These are phyloP conservation scores for Cyclotella sp. DNA, from an alignment of 108 stramenopile species.

Conservation along the genomic window DNA sequence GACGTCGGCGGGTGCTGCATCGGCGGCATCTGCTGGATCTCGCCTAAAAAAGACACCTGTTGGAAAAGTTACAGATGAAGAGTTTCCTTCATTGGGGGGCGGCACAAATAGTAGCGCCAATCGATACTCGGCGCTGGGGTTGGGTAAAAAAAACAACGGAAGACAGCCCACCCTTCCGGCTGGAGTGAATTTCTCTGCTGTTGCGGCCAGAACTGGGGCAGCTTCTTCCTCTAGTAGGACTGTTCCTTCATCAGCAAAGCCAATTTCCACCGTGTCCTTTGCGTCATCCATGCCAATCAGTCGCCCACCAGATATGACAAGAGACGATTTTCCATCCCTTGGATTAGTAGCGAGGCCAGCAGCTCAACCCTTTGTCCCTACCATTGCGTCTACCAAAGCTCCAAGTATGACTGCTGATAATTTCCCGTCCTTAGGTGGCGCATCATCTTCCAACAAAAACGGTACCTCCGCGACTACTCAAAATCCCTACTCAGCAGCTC, in stretches of 20 bases:
- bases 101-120: slow-evolving; percentile 1
- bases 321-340: slow-evolving; percentile 68
- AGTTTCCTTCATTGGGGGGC: slow-evolving; percentile 48
- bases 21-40: slow-evolving; percentile 16
- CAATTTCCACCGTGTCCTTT: slow-evolving; percentile 30
- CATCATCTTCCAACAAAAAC: neutral
- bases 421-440: slow-evolving; percentile 49
- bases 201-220: slow-evolving; percentile 16
- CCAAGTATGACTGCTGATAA: slow-evolving; percentile 21
- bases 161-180: slow-evolving; percentile 10
- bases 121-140: slow-evolving; percentile 24
- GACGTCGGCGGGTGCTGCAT: slow-evolving; percentile 25
- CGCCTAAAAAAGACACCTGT: slow-evolving; percentile 36
- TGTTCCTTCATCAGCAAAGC: slow-evolving; percentile 31
- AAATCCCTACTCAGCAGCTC: slow-evolving; percentile 50
- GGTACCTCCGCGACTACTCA: neutral
- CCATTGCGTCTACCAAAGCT: slow-evolving; percentile 25
- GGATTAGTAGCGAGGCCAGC: slow-evolving; percentile 5
- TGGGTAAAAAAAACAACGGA: slow-evolving; percentile 9
- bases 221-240: neutral
- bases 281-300: slow-evolving; percentile 36
- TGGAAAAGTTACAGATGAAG: slow-evolving; percentile 42
- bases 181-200: slow-evolving; percentile 37
- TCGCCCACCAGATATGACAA: slow-evolving; percentile 32
- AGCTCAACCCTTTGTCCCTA: slow-evolving; percentile 45